Evolutionary conservation across 805 yeast species (phyloP), one percentile per base, ranked within the genome.

Genomic region (fission yeast (Schizosaccharomyces pombe)): DNA sequence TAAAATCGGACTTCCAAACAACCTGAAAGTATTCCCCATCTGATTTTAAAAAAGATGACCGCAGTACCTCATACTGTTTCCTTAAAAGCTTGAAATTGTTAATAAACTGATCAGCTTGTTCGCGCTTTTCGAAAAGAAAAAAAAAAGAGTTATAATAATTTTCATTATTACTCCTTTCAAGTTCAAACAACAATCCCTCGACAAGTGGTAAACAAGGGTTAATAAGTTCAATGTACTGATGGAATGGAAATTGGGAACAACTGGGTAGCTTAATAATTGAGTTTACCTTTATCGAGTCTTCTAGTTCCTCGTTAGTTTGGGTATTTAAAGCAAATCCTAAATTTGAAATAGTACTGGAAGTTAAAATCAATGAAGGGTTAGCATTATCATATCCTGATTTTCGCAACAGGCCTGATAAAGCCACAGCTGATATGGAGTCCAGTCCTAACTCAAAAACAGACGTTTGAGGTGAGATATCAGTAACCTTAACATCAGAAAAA

Each of bases 391-490:
- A 51, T 1, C 57, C 58, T 1, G 12, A 14, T 26, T 55, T 16
- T 24, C 56, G 47, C 26, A 60, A 52, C 22, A 26, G 19, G 31
- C 55, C 56, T 28, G 54, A 28, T 2, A 60, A 54, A 1, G 57
- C 30, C 16, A 60, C 60, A 29, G 57, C 47, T 5, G 62, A 58
- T 16, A 61, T 59, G 3, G 63, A 61, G 51, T 61, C 63, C 30
- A 60, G 34, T 19, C 63, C 63, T 9, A 60, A 57, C 16, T 60
- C 62, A 40, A 58, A 60, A 16, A 61, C 29, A 12, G 62, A 55
- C 9, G 60, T 56, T 19, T 14, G 14, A 8, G 47, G 47, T 3
- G 16, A 5, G 9, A 55, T 26, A 19, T 26, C n/a, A 5, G 33
- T n/a, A 9, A n/a, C 14, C 9, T 28, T 39, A 8, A 52, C 16